Base-by-base conservation (phyloP, 208 protist genomes). In the Trypanosoma caninum region DNA sequence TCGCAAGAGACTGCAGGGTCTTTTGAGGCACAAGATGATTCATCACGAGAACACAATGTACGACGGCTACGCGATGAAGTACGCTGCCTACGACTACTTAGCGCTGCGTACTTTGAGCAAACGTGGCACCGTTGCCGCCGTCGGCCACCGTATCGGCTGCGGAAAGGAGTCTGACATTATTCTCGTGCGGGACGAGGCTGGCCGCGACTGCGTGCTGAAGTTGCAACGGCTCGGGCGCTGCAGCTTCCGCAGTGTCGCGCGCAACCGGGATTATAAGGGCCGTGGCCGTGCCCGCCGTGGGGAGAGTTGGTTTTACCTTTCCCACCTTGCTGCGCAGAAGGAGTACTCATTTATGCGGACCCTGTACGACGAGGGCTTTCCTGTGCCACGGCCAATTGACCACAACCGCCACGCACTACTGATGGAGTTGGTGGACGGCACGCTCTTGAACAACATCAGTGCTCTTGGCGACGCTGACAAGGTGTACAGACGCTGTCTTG, bases 101-200 rank as follows among this genome's bases (percentile, higher is more conserved):
- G 97, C 98, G 0, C 78, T 99, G 31, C 90, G 96, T 56, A 91
- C 98, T 9, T 74, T 99, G 10, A 76, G 81, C 61, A 96, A 94
- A 47, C 89, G 97, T 34, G 96, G 94, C 35, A 72, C 74, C 5
- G 69, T 99, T 27, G 71, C 66, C 10, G 79, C 78, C 34, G 84
- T 99, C 18, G 98, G 93, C 23, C 92, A 94, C 69, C 87, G 98
- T 47, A 96, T 99, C 48, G 99, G 98, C 58, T 98, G 99, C 33
- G 99, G 99, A 28, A 99, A 99, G 76, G 98, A 99, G 75, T 98
- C 97, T 0, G 97, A 99, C 74, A 97, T 99, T 40, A 97, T 97
- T 56, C 70, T 97, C 27, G 95, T 96, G 14, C 76, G 65, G 7
- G 82, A 91, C 55, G 82, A 93, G 35, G 78, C 91, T 0, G 94